Base-by-base conservation (phyloP, 345 rosid genomes). In the Populus euphratica region DNA sequence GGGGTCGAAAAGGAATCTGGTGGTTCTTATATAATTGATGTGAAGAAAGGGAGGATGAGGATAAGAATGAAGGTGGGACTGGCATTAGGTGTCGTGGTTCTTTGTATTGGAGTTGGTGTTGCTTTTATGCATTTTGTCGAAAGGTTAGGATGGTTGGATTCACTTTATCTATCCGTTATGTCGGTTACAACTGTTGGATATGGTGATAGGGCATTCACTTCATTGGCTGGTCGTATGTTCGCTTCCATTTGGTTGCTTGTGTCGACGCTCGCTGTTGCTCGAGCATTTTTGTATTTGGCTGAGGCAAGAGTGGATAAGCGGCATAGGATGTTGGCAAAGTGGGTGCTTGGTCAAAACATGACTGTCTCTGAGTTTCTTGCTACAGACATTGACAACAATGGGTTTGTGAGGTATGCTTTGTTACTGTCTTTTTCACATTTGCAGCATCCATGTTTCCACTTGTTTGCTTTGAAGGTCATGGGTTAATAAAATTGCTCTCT, bases 41-140 rank as follows among this genome's bases (percentile, higher is more conserved):
- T 93, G 75, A 87, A 87, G 84, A 95, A 95, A 76, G 99, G 98
- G 77, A 92, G 99, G 82, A 92, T 93, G 94, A 90, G 99, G 88
- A 95, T 95, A 29, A 87, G 99, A 80, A 84, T 90, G 92, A 96
- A 93, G 89, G 98, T 96, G 72, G 98, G 89, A 8, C 82, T 96
- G 83, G 99, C 99, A 36, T 85, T 93, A 67, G 92, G 91, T 65
- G 96, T 92, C 81, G 93, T 93, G 78, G 90, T 91, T 77, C 81
- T 93, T 73, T 96, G 97, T 69, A 87, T 92, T 56, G 99, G 98
- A 52, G 72, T 90, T 79, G 98, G 99, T 41, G 93, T 81, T 77
- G 86, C 79, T 62, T 89, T 90, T 70, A 89, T 91, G 94, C 99
- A 93, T 86, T 92, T 88, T 66, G 81, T 92, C 10, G 98, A 96